Base-by-base conservation (phyloP, 2,329 filamentous ascomycete species). In the Fusarium lyarnte region DNA sequence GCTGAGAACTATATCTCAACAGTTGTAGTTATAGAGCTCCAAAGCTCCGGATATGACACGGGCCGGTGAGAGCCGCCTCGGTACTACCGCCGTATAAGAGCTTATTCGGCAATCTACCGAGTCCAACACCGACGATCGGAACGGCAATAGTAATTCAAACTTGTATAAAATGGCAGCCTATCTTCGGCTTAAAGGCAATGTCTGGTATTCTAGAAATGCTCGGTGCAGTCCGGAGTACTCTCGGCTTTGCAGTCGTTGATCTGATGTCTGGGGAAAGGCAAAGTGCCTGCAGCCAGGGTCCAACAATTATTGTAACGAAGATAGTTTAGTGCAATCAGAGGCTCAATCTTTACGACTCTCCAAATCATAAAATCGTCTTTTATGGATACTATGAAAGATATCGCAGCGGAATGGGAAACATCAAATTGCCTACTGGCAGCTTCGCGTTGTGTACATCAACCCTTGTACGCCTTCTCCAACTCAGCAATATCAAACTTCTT, bases 401-500 rank as follows among this genome's bases (percentile, higher is more conserved):
- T 29, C 29, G 23, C 19, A 42, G 6, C n/a, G 21, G 13, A 39
- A 19, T 6, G 8, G 17, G 21, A 21, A 35, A 13, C 23, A 51
- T 19, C 6, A 8, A n/a, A 19, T n/a, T 10, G 10, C 35, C 29
- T 5, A 35, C 17, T 43, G n/a, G n/a, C 17, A 31, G 17, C 31
- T 33, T 60, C 23, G 6, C 23, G 12, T 12, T 6, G 12, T 9
- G 21, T 14, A 12, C 5, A 25, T 66, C 53, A 70, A 5, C 75
- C 75, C 42, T 64, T 66, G 11, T 75, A 77, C 14, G 83, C 83
- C 65, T 80, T 80, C 69, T 78, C 76, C 69, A 86, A 59, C 43
- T 63, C 80, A 12, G 74, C 78, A 72, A 85, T 80, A 54, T 85
- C 80, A 51, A 86, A 58, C 78, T 85, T 86, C 77, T 80, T 80